A percentile compares a stretch with the other conserved stretches of the same genome.
Evolutionary conservation across 257 asterid species (phyloP).

Genomic region (Cruciata laevipes): DNA sequence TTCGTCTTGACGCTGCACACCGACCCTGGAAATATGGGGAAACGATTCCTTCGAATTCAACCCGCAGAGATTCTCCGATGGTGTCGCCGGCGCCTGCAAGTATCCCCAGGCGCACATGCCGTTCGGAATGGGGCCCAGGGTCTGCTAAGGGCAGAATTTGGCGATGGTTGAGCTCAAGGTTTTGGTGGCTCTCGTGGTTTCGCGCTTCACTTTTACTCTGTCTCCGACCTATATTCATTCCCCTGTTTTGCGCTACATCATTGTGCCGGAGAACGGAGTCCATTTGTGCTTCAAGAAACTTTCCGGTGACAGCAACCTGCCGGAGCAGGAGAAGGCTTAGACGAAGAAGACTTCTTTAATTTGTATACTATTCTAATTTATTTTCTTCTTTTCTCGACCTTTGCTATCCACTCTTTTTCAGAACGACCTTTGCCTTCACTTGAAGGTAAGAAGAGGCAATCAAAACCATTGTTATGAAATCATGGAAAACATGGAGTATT

Average conservation of each 20-base stretch:
- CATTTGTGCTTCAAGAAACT: conserved; percentile 28
- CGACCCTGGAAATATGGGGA: conserved; percentile 49
- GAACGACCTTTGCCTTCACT: too few species aligned
- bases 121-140: conserved; percentile 54
- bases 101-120: conserved; percentile 47
- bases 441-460: too few species aligned
- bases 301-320: background rate
- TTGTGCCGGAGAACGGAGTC: conserved; percentile 44
- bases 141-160: conserved; percentile 47
- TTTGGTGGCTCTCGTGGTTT: conserved; percentile 27
- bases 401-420: too few species aligned
- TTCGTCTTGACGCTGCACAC: conserved; percentile 34
- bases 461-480: too few species aligned
- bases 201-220: conserved; percentile 27
- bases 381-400: too few species aligned
- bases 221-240: conserved; percentile 46
- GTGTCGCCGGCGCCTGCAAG: conserved; percentile 50
- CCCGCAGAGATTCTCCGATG: conserved; percentile 44
- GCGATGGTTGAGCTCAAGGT: conserved; percentile 50
- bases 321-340: background rate
- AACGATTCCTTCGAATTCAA: conserved; percentile 39
- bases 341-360: too few species aligned
- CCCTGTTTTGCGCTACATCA: conserved; percentile 31
- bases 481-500: too few species aligned
- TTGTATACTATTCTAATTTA: too few species aligned